Base-by-base conservation (phyloP, 352 stramenopile genomes). In the Peronosclerospora sorghi region DNA sequence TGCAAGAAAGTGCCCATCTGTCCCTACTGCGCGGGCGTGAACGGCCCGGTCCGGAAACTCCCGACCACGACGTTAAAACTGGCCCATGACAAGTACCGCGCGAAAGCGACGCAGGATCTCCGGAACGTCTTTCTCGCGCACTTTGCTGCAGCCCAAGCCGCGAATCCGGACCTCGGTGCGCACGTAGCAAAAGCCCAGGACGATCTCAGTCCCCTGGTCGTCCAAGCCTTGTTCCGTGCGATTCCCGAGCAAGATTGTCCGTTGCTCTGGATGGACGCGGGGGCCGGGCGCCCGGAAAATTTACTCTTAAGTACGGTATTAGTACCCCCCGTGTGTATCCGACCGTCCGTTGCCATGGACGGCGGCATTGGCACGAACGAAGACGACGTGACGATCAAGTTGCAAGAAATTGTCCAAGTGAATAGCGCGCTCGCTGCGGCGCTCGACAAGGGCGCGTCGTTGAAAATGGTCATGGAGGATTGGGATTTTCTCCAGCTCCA, bases 401-500 rank as follows among this genome's bases (percentile, higher is more conserved):
- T 99, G 1, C 88, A 98, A 64, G 96, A 99, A 62, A 98, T 99
- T 63, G 82, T 99, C 35, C 95, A 98, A 37, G 87, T 98, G 21
- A 99, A 99, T 76, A 87, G 95, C 35, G 93, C 94, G 10, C 71
- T 99, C 2, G 77, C 91, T 41, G 68, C 94, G 7, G 94, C 92
- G 17, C 73, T 99, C 19, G 76, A 81, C 29, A 95, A 97, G 30
- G 97, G 97, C 27, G 91, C 88, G 27, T 95, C 90, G 45, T 90
- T 98, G 35, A 97, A 96, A 39, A 98, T 97, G 63, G 95, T 99
- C 37, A 97, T 98, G 80, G 96, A 99, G 64, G 86, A 97, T 64
- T 99, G 96, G 95, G 95, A 99, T 58, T 97, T 98, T 54, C 72
- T 99, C 46, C 96, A 99, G 73, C 87, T 92, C 55, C 83, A 96